Percentiles rank a stretch among this genome's conserved stretches.
These are phyloP conservation scores for Neocallimastix lanati DNA, from an alignment of 192 early-diverging fungal species.

Conservation along the genomic window DNA sequence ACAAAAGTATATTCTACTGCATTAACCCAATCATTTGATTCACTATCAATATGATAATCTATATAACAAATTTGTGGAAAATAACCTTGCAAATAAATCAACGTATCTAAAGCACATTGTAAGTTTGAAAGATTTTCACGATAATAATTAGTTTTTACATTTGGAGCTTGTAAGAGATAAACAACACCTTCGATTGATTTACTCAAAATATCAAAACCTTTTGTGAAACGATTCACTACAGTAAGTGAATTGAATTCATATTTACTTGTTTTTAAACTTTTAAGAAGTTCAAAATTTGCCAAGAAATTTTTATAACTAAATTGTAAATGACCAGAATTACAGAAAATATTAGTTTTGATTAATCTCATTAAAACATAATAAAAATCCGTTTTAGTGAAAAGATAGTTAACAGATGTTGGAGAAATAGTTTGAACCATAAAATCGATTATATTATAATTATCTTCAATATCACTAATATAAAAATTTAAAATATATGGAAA, in stretches of 20 bases:
- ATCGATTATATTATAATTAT: neutral
- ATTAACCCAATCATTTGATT: neutral
- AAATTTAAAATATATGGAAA: neutral
- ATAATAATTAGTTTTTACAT: neutral
- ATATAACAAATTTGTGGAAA: neutral
- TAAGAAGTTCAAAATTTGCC: neutral
- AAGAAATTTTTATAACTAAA: neutral
- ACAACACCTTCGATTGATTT: neutral
- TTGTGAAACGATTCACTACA: neutral
- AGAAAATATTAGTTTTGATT: neutral
- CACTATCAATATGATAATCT: neutral
- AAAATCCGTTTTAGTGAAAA: neutral
- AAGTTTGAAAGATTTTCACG: neutral
- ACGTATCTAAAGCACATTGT: neutral
- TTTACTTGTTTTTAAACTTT: neutral
- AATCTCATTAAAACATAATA: neutral
- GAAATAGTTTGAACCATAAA: neutral
- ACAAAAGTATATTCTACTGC: neutral
- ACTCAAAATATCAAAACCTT: neutral
- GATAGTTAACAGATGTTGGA: neutral
- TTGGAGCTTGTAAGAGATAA: neutral
- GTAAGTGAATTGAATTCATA: neutral
- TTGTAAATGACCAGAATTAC: neutral
- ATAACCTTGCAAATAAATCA: neutral
- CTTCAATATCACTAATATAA: neutral